Evolutionary conservation across 2,329 filamentous ascomycete species (phyloP), one percentile per base, ranked within the genome.

Genomic region (Pestalotiopsis sp.): DNA sequence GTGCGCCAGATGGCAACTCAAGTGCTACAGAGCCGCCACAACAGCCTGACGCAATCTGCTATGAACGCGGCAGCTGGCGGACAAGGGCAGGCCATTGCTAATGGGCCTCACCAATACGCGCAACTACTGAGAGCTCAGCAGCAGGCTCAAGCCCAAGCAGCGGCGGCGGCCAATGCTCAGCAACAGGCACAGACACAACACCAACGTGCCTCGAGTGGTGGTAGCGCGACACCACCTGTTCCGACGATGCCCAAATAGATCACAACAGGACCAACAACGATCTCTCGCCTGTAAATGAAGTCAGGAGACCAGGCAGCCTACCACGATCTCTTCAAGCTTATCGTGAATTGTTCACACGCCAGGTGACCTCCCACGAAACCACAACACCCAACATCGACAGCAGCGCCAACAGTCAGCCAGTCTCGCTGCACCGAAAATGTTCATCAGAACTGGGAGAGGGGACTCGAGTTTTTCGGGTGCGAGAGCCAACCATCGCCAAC

Each of bases 71-170:
- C 87, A 2, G 85, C 86, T 2, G 87, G 86, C 11, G 83, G 79
- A 14, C 80, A 81, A 4, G 81, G 81, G 7, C 84, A 87, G 14
- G 82, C 83, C 2, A 82, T 87, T 66, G 80, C 84, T 17, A 87
- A 84, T 65, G 83, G 84, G 68, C 87, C 87, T 36, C 87, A 89
- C 56, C 87, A 90, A 70, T 89, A 90, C 73, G 87, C 87, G 1
- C 87, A 88, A 68, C 79, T 89, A 41, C 82, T 90, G 9, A 80
- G 87, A 59, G 86, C 87, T 52, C 87, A 89, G 72, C 87, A 89
- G 70, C 85, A 88, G 27, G 72, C 70, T 23, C 67, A 69, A n/a
- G 65, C 68, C 14, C 65, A 67, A 49, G 52, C 52, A 25, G 65
- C 65, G 4, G 65, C 65, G 11, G 36, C 27, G 7, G 65, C 65